phyloP scores from a whole-genome alignment of 2,329 filamentous ascomycete genomes.

The Parastagonospora avenae region DNA sequence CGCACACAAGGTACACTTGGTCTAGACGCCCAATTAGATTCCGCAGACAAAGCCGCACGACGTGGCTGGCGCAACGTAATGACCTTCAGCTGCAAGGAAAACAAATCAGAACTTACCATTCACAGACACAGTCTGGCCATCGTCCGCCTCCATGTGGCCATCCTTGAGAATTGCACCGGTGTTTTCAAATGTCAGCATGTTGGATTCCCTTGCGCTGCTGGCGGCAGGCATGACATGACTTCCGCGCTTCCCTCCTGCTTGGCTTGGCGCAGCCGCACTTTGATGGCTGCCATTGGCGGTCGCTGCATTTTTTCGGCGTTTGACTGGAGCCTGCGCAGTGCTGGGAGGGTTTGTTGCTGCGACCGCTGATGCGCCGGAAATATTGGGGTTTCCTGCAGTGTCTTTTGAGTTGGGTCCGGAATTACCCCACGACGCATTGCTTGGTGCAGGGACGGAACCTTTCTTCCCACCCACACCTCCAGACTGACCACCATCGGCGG shows the following conservation, averaged over 20 bases:
- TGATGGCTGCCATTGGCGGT: constrained; percentile 43
- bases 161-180: constrained; percentile 71
- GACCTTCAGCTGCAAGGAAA: constrained; percentile 26
- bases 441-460: constrained; percentile 46
- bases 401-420: constrained; percentile 43
- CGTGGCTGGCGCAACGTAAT: constrained; percentile 37
- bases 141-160: constrained; percentile 83
- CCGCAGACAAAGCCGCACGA: constrained; percentile 25
- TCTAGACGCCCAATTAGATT: constrained; percentile 58
- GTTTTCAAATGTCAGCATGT: constrained; percentile 86
- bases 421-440: constrained; percentile 46
- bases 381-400: constrained; percentile 41
- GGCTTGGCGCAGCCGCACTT: constrained; percentile 47
- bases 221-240: constrained; percentile 47
- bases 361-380: constrained; percentile 65
- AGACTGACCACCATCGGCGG: constrained; percentile 39
- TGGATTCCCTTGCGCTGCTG: constrained; percentile 65
- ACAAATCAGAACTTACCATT: constrained; percentile 69
- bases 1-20: constrained; percentile 94
- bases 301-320: constrained; percentile 82
- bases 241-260: constrained; percentile 41
- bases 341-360: constrained; percentile 50
- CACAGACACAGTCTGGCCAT: constrained; percentile 79
- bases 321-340: constrained; percentile 51
- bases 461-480: constrained; percentile 45